These are phyloP conservation scores for Coemansia sp. DNA, from an alignment of 192 early-diverging fungal species.

Conservation along the genomic window DNA sequence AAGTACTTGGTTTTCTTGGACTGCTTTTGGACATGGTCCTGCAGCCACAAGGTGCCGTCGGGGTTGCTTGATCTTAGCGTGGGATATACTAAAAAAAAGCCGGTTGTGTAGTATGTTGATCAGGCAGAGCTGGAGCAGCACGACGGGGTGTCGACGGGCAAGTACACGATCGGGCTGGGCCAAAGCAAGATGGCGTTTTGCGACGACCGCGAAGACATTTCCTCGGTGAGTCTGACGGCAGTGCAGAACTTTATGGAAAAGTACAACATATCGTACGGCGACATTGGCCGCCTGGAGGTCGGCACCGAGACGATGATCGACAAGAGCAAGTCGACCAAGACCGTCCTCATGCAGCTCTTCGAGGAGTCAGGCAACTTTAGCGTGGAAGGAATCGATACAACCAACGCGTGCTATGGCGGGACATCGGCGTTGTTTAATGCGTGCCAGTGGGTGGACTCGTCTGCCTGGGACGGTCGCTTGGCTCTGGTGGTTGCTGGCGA, in stretches of 20 bases:
- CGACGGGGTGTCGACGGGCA: slow-evolving; percentile 91
- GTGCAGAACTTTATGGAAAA: slow-evolving; percentile 92
- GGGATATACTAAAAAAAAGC: background rate
- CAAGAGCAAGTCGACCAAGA: slow-evolving; percentile 98
- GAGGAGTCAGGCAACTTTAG: slow-evolving; percentile 84
- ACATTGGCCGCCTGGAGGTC: slow-evolving; percentile 94
- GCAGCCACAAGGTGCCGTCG: too few relatives aligned
- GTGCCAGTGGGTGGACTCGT: slow-evolving; percentile 95
- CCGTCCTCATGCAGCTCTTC: slow-evolving; percentile 95
- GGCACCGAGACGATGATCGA: slow-evolving; percentile 99
- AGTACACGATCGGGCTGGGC: slow-evolving; percentile 98
- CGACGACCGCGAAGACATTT: slow-evolving; percentile 85
- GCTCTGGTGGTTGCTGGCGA: slow-evolving; percentile 90
- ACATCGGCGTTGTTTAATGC: slow-evolving; percentile 95
- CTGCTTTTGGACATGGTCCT: background rate
- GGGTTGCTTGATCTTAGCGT: too few relatives aligned
- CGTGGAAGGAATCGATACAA: slow-evolving; percentile 96
- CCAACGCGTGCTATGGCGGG: slow-evolving; percentile 99
- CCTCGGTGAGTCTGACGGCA: slow-evolving; percentile 57
- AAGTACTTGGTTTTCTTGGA: background rate
- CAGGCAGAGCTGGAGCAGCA: slow-evolving; percentile 66
- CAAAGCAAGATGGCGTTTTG: slow-evolving; percentile 92
- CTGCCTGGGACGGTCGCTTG: slow-evolving; percentile 90
- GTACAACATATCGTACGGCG: slow-evolving; percentile 78
- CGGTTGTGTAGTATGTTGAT: slow-evolving; percentile 33